Percentiles rank a stretch among this genome's conserved stretches.
phyloP scores from a whole-genome alignment of 2,329 filamentous ascomycete species.

The Hypoxylon sp. region DNA sequence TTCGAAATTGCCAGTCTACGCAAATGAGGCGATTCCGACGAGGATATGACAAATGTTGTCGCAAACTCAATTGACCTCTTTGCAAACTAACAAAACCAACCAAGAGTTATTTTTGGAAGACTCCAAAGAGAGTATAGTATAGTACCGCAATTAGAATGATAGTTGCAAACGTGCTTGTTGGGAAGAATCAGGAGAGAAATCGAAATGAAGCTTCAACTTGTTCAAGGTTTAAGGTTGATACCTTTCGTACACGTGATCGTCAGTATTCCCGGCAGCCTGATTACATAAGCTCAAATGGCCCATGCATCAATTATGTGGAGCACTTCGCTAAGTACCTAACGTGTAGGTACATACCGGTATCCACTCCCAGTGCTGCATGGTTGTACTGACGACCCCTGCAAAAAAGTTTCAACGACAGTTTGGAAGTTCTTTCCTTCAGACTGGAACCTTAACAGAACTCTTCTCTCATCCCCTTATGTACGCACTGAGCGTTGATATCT shows the following conservation, averaged over 20 bases:
- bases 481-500: not conserved
- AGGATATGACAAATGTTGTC: not conserved
- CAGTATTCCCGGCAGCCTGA: not conserved
- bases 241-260: constrained; percentile 20
- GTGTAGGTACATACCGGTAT: constrained; percentile 3
- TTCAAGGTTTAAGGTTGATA: constrained; percentile 8
- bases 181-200: constrained; percentile 3
- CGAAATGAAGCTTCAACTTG: not conserved
- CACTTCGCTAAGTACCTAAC: constrained; percentile 1
- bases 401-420: constrained; percentile 43
- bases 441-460: constrained; percentile 12
- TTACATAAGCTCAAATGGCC: not conserved
- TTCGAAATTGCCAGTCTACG: not conserved
- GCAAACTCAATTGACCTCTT: not conserved
- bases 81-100: not conserved
- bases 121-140: not conserved
- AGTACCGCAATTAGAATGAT: too few relatives aligned
- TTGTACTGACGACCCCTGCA: constrained; percentile 33
- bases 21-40: constrained; percentile 18
- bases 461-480: constrained; percentile 17
- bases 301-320: constrained; percentile 8
- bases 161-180: constrained; percentile 13
- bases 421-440: constrained; percentile 9
- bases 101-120: too few relatives aligned
- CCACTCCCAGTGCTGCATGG: constrained; percentile 12